Conservation (phyloP, 75 land plant genomes). For the Chamaecyparis obtusa region DNA sequence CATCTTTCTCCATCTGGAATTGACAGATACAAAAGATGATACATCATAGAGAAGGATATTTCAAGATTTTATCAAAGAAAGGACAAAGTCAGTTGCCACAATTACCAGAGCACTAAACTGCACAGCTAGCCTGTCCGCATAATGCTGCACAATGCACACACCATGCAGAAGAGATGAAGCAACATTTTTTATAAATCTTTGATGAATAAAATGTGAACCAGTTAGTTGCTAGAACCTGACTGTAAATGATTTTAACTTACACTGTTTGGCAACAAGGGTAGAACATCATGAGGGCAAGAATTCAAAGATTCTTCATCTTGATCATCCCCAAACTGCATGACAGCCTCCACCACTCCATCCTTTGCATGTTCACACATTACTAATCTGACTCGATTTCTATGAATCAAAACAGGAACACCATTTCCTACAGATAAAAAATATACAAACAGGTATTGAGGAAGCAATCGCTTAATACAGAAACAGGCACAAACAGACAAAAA, state of each 20-base stretch:
- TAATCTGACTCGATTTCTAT: slow-evolving; percentile 39
- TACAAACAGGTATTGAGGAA: neutral
- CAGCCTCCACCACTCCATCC: slow-evolving; percentile 79
- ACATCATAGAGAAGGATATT: neutral
- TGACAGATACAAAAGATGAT: neutral
- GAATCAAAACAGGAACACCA: slow-evolving; percentile 28
- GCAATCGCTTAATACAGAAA: neutral
- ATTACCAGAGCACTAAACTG: slow-evolving; percentile 80
- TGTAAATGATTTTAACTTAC: slow-evolving; percentile 43
- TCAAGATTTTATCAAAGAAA: neutral
- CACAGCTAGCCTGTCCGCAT: slow-evolving; percentile 80
- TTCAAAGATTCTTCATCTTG: slow-evolving; percentile 49
- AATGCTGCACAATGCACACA: slow-evolving; percentile 54
- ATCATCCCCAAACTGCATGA: slow-evolving; percentile 65
- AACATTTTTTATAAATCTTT: neutral
- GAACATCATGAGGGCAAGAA: slow-evolving; percentile 46
- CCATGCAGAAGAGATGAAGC: neutral
- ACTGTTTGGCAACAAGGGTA: slow-evolving; percentile 66
- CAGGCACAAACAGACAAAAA: neutral
- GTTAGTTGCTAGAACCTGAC: slow-evolving; percentile 6
- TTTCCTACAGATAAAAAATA: slow-evolving; percentile 24
- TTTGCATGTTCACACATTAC: slow-evolving; percentile 66
- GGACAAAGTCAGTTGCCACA: slow-evolving; percentile 2
- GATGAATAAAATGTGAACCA: neutral
- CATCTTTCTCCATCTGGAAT: slow-evolving; percentile 67